Evolutionary conservation across 2,329 filamentous ascomycete species (phyloP), one percentile per base, ranked within the genome.

Genomic region (Talaromyces sp.): DNA sequence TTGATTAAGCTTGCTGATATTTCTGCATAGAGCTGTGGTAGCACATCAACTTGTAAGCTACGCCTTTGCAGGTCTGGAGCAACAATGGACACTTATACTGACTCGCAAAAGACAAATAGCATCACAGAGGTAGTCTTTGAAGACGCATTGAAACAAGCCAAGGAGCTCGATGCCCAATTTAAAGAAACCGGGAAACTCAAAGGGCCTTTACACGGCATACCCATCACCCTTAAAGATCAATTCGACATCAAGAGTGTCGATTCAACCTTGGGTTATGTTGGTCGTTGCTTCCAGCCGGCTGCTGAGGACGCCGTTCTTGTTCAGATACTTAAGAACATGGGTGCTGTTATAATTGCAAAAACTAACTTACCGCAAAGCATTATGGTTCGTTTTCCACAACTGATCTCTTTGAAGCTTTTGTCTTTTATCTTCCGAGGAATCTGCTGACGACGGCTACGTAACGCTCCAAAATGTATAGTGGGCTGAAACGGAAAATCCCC

Each of bases 231-330:
- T 5, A 87, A 87, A 68, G 85, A 87, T 59, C 82, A 83, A 6
- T 87, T 86, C 72, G 80, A 86, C 33, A 75, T 87, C 28, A 80
- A 80, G 62, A 84, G 83, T 1, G 69, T 78, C 2, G 82, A 86
- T 55, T 79, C 81, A 1, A 85, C 85, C 0, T 74, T 86, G 2
- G 85, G 85, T 5, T 63, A 62, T 35, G 61, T 63, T 12, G 58
- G 60, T 5, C 57, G 65, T 54, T 77, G 82, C 0, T 82, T 82
- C 60, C 70, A 77, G 1, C 83, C 83, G 0, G 83, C 83, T 1
- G 12, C 5, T 18, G 50, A 40, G 33, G 50, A 57, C 52, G 31
- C 46, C 37, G 57, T 44, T 39, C 25, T 60, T 2, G 61, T 65
- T 1, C 25, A 40, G 56, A 63, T 60, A 39, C 56, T 63, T 8